Evolutionary conservation across 2,329 filamentous ascomycete genomes (phyloP), one percentile per base, ranked within the genome.

Genomic region (Ophiostoma populinum): DNA sequence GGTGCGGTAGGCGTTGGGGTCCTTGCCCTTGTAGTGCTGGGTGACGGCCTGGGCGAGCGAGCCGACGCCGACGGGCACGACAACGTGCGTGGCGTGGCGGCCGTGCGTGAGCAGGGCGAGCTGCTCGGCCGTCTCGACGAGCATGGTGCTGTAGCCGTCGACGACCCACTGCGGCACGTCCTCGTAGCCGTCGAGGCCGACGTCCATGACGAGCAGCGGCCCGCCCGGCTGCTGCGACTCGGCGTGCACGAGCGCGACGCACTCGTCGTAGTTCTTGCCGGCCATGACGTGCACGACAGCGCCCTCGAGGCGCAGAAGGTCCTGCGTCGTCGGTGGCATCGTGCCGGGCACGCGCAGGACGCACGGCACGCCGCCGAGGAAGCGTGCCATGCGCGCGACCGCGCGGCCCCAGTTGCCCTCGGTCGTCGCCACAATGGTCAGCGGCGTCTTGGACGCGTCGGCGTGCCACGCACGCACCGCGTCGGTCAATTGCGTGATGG

Each of bases 391-490:
- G 6, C 67, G 60, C 0, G 78, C 75, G 1, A 83, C 65, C 0
- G 81, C 80, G 2, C 79, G 60, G 0, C 81, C 80, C 59, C 80
- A 78, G 43, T 87, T 87, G 0, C 80, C 81, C 32, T 82, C 79
- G 0, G 77, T 82, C 2, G 74, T 73, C 0, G 78, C 70, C 26
- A 75, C 64, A 0, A 81, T 49, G 1, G 32, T 17, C n/a, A 39
- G 30, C 37, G 2, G 24, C 37, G 0, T 58, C 7, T 12, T 24
- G 11, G 17, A 15, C 20, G 19, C n/a, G 12, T 16, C 20, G 18
- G 11, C 24, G 21, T 36, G 32, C 50, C 30, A 19, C 1, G 19
- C 26, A 12, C 34, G 28, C 17, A 40, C 34, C 1, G 48, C 47
- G 0, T 43, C 31, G 3, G 55, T 54, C 1, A 75, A 44, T 1